Evolutionary conservation across 2,329 filamentous ascomycete genomes (phyloP).

Genomic region (Beauveria brongniartii): DNA sequence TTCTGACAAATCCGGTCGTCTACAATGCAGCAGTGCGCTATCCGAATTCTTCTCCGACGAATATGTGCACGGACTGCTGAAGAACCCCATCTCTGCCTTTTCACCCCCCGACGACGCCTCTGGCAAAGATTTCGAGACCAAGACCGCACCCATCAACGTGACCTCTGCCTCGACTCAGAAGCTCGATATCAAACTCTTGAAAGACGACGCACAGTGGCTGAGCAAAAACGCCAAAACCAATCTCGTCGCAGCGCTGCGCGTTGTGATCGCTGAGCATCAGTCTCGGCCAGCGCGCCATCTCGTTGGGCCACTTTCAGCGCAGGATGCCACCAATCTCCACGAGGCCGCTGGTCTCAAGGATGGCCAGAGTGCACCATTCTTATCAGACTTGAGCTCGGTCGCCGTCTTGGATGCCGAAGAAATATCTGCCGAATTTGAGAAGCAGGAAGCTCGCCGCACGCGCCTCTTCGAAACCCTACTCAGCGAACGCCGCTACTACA

Average conservation of each 20-base stretch:
- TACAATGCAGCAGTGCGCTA: constrained; percentile 46
- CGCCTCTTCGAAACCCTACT: constrained; percentile 67
- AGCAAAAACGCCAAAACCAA: constrained; percentile 71
- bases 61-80: constrained; percentile 60
- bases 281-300: constrained; percentile 66
- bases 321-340: constrained; percentile 68
- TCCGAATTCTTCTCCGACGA: constrained; percentile 63
- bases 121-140: constrained; percentile 69
- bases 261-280: constrained; percentile 79
- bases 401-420: constrained; percentile 44
- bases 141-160: constrained; percentile 79
- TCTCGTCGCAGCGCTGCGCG: constrained; percentile 71
- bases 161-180: constrained; percentile 57
- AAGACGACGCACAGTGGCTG: constrained; percentile 79
- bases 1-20: constrained; percentile 47
- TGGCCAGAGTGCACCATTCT: constrained; percentile 47
- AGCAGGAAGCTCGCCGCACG: constrained; percentile 51
- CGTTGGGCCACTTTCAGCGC: constrained; percentile 62
- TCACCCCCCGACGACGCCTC: constrained; percentile 51
- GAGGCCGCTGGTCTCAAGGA: constrained; percentile 62
- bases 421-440: constrained; percentile 52
- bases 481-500: constrained; percentile 59
- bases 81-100: constrained; percentile 62
- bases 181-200: constrained; percentile 71
- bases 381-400: constrained; percentile 41